Evolutionary conservation across 805 yeast species (phyloP), one percentile per base, ranked within the genome.

Genomic region (Nakazawaea holstii): DNA sequence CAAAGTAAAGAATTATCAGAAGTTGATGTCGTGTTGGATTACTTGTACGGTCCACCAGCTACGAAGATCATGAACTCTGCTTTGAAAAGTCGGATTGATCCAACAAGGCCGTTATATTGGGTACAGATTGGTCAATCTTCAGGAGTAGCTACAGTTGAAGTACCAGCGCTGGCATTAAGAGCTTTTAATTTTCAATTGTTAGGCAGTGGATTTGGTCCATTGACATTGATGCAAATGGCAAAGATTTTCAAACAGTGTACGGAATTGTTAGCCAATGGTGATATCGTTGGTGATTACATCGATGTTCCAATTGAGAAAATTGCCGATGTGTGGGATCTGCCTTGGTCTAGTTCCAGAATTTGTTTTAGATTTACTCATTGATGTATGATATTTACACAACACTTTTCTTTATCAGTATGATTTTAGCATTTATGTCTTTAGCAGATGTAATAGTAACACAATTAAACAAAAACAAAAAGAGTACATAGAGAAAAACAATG

Each of bases 21-120:
- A 8, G 35, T 39, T 17, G 42, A 39, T 39, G 33, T 39, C 10
- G 42, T 39, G 11, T 39, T 39, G 35, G 42, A 39, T 15, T 39
- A 39, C 14, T 11, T 29, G 11, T 39, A 39, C 11, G 42, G 42
- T 4, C 35, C 29, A 8, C 42, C 42, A 14, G 42, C 42, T n/a
- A 39, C 29, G 6, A 39, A 39, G 14, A 30, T 39, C 27, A 39
- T 39, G 42, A 39, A 17, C 3, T 33, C 27, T 10, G 33, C 35
- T 6, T 29, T 39, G 8, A 39, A 29, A 17, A 39, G 15, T 17
- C 28, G 35, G 14, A 10, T 9, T 6, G 42, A 39, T 29, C 9
- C 26, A 7, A 39, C 42, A 2, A 28, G 24, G n/a, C 14, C 35
- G 4, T 29, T 39, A 6, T 17, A 39, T 17, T 39, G 42, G 42